Base-by-base conservation (phyloP, 148 eudicot species). In the Rhododendron griersonianum region DNA sequence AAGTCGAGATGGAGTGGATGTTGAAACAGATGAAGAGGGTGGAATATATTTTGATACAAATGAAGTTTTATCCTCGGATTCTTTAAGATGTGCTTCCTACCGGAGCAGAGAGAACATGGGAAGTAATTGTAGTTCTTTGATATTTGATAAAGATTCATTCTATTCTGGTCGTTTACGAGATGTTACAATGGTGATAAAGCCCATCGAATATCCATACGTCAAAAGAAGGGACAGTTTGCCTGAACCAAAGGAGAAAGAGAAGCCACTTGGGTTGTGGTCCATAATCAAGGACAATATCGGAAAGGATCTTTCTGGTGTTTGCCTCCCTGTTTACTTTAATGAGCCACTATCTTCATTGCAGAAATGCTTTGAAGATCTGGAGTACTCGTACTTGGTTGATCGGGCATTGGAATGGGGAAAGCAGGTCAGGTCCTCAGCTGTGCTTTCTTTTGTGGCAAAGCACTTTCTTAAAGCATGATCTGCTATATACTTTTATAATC, bases 201-300 rank as follows among this genome's bases (percentile, higher is more conserved):
- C 86, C 71, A 86, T 92, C 79, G 90, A 94, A 61, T 96, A 92
- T 87, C 99, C 99, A 85, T 91, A 85, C 41, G 51, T 96, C 53
- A 91, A 90, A 88, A 92, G 99, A 91, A 91, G 98, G 89, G 95
- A 93, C 83, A 95, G 85, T 91, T 93, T 96, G 82, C 99, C 99
- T 11, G 98, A 96, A 85, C 99, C 98, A 23, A 94, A 96, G 89
- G 98, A 95, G 90, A 95, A 94, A 88, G 99, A 96, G 77, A 95
- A 91, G 91, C 95, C 98, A 44, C 88, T 96, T 80, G 99, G 99
- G 76, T 86, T 96, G 80, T 96, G 99, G 99, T 96, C 99, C 10
- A 95, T 96, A 86, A 96, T 96, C 87, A 96, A 96, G 90, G 99
- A 96, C 90, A 96, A 96, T 79, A 96, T 96, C 35, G 99, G 99